These are phyloP conservation scores for Pleurotus tuoliensis DNA, from an alignment of 768 basidiomycete species.

Conservation along the genomic window DNA sequence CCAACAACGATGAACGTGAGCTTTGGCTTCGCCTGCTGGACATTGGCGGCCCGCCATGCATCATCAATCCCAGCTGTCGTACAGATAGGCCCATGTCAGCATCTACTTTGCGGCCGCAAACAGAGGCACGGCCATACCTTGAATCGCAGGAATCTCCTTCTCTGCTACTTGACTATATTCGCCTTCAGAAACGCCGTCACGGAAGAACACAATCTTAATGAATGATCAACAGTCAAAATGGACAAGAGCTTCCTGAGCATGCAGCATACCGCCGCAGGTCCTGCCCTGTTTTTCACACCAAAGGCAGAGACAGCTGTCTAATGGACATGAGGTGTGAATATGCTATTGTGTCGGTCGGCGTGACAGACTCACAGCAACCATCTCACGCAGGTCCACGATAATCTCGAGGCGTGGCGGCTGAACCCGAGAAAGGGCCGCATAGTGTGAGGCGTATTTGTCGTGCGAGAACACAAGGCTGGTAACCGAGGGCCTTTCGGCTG, in stretches of 20 bases:
- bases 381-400: slow-evolving; percentile 36
- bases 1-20: slow-evolving; percentile 59
- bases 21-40: slow-evolving; percentile 24
- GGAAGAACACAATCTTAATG: slow-evolving; percentile 37
- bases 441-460: slow-evolving; percentile 41
- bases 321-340: not conserved
- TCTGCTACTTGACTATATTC: slow-evolving; percentile 32
- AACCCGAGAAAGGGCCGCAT: slow-evolving; percentile 36
- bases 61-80: slow-evolving; percentile 13
- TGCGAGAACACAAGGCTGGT: slow-evolving; percentile 43
- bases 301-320: slow-evolving; percentile 18
- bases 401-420: slow-evolving; percentile 46
- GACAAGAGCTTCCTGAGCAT: no score
- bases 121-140: slow-evolving; percentile 25
- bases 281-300: slow-evolving; percentile 2
- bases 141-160: slow-evolving; percentile 43
- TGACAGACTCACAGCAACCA: slow-evolving; percentile 29
- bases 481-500: slow-evolving; percentile 42
- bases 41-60: slow-evolving; percentile 12
- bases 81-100: not conserved
- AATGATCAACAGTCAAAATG: not conserved
- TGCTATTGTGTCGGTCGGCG: not conserved
- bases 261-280: slow-evolving; percentile 14
- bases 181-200: slow-evolving; percentile 45
- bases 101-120: not conserved